Conservation (phyloP, 2,329 filamentous ascomycete genomes). For the Fusarium torreyae region DNA sequence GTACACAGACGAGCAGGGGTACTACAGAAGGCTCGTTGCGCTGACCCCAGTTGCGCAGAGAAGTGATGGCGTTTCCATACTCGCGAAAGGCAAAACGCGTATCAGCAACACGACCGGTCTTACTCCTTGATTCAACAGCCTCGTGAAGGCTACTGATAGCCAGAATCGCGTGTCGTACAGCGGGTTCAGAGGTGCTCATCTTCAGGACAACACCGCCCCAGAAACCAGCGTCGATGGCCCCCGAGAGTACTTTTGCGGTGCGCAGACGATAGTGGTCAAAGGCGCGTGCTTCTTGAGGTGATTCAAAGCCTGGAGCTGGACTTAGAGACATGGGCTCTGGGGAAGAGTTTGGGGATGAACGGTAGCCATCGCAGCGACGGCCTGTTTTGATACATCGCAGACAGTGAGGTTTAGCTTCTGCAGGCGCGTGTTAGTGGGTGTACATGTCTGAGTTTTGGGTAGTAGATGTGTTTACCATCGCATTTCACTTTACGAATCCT, state of each 20-base stretch:
- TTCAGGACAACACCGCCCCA: conserved; percentile 64
- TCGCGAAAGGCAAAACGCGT: conserved; percentile 52
- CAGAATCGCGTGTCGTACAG: conserved; percentile 65
- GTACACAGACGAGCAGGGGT: conserved; percentile 62
- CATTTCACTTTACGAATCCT: conserved; percentile 35
- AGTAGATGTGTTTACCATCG: conserved; percentile 23
- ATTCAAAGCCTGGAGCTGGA: conserved; percentile 42
- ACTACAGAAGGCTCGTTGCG: conserved; percentile 51
- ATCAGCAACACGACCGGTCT: conserved; percentile 38
- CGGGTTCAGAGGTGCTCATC: conserved; percentile 61
- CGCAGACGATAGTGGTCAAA: conserved; percentile 56
- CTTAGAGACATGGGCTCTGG: conserved; percentile 35
- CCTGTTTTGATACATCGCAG: conserved; percentile 68
- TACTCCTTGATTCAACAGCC: conserved; percentile 41
- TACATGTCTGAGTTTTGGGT: not conserved
- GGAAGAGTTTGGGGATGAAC: conserved; percentile 40
- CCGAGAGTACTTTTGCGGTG: conserved; percentile 59
- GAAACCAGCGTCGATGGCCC: conserved; percentile 60
- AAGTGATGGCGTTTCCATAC: conserved; percentile 65
- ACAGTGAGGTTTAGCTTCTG: conserved; percentile 67
- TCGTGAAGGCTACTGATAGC: conserved; percentile 66
- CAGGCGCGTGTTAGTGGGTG: not conserved
- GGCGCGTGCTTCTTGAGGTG: conserved; percentile 45
- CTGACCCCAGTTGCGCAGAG: conserved; percentile 57
- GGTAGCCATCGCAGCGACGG: conserved; percentile 70